Percentiles rank a stretch among this genome's conserved stretches.
Conservation (phyloP, 2,329 filamentous ascomycete species). For the Sporothrix phasma region DNA sequence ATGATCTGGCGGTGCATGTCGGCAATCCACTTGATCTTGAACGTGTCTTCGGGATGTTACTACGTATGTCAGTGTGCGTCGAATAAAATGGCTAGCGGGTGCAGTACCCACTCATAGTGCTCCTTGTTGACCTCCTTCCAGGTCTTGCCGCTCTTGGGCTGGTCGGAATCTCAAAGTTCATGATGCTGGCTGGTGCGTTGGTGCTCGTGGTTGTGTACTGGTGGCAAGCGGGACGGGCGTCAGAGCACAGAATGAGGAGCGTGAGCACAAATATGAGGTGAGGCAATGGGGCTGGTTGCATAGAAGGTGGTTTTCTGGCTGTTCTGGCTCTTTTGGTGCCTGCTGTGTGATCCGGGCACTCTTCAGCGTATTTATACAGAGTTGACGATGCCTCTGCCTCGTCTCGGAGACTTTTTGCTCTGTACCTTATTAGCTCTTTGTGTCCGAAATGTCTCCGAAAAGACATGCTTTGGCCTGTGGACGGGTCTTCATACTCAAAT, state of each 20-base stretch:
- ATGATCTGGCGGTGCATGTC: constrained; percentile 11
- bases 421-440: neutral
- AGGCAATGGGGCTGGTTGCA: neutral
- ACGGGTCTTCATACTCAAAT: neutral
- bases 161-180: neutral
- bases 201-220: neutral
- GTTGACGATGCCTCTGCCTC: neutral
- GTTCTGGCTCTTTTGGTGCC: neutral
- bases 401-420: neutral
- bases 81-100: too few species aligned
- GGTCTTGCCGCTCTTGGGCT: constrained; percentile 10
- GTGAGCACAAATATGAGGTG: neutral
- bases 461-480: neutral
- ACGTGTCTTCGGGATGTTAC: constrained; percentile 5
- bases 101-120: constrained; percentile 13
- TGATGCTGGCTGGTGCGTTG: neutral
- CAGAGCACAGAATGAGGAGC: neutral
- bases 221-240: neutral
- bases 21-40: constrained; percentile 13
- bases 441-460: constrained; percentile 12
- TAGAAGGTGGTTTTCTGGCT: neutral
- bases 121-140: constrained; percentile 17
- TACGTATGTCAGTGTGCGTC: neutral
- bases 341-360: neutral
- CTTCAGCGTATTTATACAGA: neutral